Evolutionary conservation across 495 filamentous ascomycete genomes (phyloP).

Genomic region (Penicillium bialowiezense): DNA sequence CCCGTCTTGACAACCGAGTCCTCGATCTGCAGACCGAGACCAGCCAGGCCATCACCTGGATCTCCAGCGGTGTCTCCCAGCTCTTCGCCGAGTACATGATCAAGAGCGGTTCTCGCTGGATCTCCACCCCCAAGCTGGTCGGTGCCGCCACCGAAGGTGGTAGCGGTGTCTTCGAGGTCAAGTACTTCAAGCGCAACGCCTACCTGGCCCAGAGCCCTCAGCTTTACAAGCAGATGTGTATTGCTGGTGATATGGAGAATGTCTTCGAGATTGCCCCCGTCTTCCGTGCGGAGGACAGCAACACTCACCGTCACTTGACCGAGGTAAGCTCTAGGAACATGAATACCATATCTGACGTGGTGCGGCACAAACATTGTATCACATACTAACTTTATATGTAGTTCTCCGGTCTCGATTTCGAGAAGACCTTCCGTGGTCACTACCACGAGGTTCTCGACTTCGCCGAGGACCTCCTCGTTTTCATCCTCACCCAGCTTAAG

Average conservation of each 20-base stretch:
- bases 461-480: slow-evolving; percentile 80
- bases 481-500: slow-evolving; percentile 80
- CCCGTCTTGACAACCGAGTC: slow-evolving; percentile 82
- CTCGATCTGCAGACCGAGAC: slow-evolving; percentile 87
- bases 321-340: slow-evolving; percentile 48
- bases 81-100: slow-evolving; percentile 80
- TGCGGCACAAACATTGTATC: slow-evolving; percentile 48
- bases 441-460: slow-evolving; percentile 84
- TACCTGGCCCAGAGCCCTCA: slow-evolving; percentile 93
- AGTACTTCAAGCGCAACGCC: slow-evolving; percentile 84
- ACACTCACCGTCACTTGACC: slow-evolving; percentile 94
- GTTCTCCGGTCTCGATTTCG: slow-evolving; percentile 95
- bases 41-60: slow-evolving; percentile 79
- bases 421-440: slow-evolving; percentile 88
- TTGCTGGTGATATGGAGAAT: slow-evolving; percentile 84
- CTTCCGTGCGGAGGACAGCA: slow-evolving; percentile 95
- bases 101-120: slow-evolving; percentile 74
- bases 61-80: slow-evolving; percentile 77
- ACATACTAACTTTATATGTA: slow-evolving; percentile 39
- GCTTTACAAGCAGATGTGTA: slow-evolving; percentile 95
- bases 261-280: slow-evolving; percentile 90
- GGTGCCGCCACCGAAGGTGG: slow-evolving; percentile 91
- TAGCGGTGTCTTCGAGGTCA: slow-evolving; percentile 85
- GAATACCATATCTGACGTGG: too few species aligned
- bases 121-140: slow-evolving; percentile 86